phyloP scores from a whole-genome alignment of 345 rosid genomes.

The Citrus unshiu region DNA sequence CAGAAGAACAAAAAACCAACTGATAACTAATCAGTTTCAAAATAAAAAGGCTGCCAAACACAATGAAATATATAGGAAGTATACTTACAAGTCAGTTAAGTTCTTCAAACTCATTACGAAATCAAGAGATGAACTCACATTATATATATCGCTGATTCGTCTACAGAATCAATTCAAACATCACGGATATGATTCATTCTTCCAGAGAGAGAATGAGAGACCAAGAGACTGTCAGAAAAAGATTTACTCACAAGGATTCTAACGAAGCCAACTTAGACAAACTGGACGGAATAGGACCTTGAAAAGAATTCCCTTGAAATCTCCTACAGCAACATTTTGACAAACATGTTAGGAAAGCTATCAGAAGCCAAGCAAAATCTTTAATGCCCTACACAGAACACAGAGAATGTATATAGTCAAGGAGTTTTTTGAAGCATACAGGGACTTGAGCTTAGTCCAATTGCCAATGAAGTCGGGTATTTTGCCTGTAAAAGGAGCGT shows the following conservation, averaged over 20 bases:
- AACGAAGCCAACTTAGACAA: conserved; percentile 30
- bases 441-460: conserved; percentile 21
- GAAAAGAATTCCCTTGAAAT: conserved; percentile 43
- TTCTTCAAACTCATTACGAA: conserved; percentile 34
- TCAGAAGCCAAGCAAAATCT: background rate
- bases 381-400: background rate
- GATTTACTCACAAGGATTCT: conserved; percentile 31
- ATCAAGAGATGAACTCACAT: conserved; percentile 39
- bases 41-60: background rate
- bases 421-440: conserved; percentile 15
- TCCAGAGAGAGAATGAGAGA: background rate
- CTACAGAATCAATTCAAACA: conserved; percentile 14
- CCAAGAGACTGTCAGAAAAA: background rate
- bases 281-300: conserved; percentile 41
- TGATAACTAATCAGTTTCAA: background rate
- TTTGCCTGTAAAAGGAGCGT: conserved; percentile 28
- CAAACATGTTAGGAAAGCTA: background rate
- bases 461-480: conserved; percentile 37
- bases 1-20: background rate
- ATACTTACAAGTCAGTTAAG: conserved; percentile 37
- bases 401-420: too few species aligned
- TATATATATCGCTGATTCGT: conserved; percentile 30
- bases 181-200: background rate
- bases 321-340: conserved; percentile 38
- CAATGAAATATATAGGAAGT: background rate